Conservation (phyloP, 148 eudicot species). For the Polygonum aviculare region DNA sequence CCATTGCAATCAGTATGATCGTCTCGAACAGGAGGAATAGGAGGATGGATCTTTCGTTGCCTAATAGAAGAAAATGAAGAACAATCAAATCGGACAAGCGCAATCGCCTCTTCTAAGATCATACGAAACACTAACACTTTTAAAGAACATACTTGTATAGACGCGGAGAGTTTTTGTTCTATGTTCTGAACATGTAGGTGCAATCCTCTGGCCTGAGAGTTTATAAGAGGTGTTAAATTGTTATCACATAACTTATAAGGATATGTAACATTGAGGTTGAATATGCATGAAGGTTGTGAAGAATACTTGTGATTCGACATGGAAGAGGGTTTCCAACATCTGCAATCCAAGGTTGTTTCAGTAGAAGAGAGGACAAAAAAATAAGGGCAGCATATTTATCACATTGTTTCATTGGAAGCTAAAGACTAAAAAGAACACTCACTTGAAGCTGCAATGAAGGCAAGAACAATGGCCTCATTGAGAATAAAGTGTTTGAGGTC, state of each 20-base stretch:
- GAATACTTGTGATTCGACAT: slow-evolving; percentile 52
- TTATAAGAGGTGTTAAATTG: background rate
- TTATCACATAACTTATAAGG: background rate
- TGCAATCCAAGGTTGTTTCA: slow-evolving; percentile 22
- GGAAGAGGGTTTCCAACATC: slow-evolving; percentile 56
- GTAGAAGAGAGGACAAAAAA: background rate
- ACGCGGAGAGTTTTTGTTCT: slow-evolving; percentile 36
- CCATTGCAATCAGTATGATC: slow-evolving; percentile 38
- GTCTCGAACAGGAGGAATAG: slow-evolving; percentile 67
- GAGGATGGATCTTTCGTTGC: slow-evolving; percentile 55
- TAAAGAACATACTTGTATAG: slow-evolving; percentile 52
- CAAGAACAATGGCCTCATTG: slow-evolving; percentile 62
- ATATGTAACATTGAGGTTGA: background rate
- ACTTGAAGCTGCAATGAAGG: slow-evolving; percentile 72
- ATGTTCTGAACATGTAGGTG: slow-evolving; percentile 54
- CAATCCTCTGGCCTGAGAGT: slow-evolving; percentile 55
- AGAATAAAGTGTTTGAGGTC: slow-evolving; percentile 55
- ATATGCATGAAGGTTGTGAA: background rate
- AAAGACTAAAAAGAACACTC: slow-evolving; percentile 18
- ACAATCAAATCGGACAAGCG: background rate
- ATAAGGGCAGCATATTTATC: background rate
- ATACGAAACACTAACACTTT: background rate
- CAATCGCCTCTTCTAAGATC: background rate
- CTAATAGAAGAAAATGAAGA: slow-evolving; percentile 25
- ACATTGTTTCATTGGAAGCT: background rate